Conservation (phyloP, 805 yeast species). For the Wickerhamomyces ciferrii region DNA sequence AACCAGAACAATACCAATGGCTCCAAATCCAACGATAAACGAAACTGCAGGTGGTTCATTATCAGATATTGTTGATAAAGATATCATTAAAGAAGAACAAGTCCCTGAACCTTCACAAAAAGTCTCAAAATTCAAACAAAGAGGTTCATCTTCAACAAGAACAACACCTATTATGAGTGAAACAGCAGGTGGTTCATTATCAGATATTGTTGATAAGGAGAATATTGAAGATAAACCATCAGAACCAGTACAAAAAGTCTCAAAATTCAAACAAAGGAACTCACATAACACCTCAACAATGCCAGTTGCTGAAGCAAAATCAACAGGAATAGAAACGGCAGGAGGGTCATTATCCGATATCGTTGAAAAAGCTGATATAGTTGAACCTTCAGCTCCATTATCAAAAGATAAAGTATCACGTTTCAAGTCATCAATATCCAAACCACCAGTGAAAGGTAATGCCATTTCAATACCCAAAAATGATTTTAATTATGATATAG, state of each 20-base stretch:
- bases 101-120: too few relatives aligned
- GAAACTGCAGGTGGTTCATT: too few relatives aligned
- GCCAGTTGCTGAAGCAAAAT: not conserved
- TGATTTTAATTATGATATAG: not conserved
- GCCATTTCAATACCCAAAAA: not conserved
- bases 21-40: too few relatives aligned
- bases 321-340: not conserved
- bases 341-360: constrained; percentile 3
- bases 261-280: not conserved
- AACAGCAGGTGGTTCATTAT: too few relatives aligned
- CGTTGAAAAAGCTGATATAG: constrained; percentile 8
- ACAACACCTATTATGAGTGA: too few relatives aligned
- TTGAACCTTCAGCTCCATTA: constrained; percentile 6
- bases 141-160: too few relatives aligned
- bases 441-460: not conserved
- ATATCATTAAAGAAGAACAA: too few relatives aligned
- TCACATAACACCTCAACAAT: too few relatives aligned
- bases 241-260: not conserved
- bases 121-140: too few relatives aligned
- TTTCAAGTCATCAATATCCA: constrained; percentile 20
- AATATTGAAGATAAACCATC: not conserved
- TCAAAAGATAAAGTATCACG: constrained; percentile 15
- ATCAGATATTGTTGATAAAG: too few relatives aligned
- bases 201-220: too few relatives aligned
- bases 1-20: too few relatives aligned